phyloP scores from a whole-genome alignment of 164 flowering plant species.

The Vitis rotundifolia region DNA sequence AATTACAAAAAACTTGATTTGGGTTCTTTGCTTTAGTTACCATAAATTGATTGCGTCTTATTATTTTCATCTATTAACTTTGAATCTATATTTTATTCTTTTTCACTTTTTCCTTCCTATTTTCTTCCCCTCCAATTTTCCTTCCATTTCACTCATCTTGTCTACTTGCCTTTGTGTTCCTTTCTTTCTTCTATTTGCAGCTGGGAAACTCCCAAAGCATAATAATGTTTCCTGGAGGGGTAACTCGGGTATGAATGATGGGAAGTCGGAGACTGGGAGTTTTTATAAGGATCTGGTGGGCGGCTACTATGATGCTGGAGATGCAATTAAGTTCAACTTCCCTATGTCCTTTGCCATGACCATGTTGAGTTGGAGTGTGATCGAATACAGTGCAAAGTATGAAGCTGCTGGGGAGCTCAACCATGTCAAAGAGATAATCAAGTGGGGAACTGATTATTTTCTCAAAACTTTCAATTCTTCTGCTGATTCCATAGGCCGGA shows the following conservation, averaged over 20 bases:
- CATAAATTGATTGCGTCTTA: no score
- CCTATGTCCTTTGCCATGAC: slow-evolving; percentile 89
- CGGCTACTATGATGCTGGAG: slow-evolving; percentile 96
- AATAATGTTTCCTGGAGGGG: slow-evolving; percentile 91
- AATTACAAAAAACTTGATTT: no score
- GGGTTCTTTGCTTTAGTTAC: no score
- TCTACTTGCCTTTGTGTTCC: not conserved
- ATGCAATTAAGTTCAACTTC: slow-evolving; percentile 91
- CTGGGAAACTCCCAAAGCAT: slow-evolving; percentile 86
- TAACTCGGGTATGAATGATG: slow-evolving; percentile 75
- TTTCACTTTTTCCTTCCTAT: not conserved
- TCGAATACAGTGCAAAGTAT: slow-evolving; percentile 86
- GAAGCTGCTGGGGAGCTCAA: slow-evolving; percentile 89
- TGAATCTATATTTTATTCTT: not conserved
- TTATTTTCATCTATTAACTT: no score
- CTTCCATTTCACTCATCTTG: not conserved
- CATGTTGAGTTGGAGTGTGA: slow-evolving; percentile 95
- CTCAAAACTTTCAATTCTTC: slow-evolving; percentile 87
- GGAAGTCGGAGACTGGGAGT: slow-evolving; percentile 39
- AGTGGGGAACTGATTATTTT: slow-evolving; percentile 93
- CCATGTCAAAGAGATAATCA: slow-evolving; percentile 83
- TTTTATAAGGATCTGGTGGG: slow-evolving; percentile 69
- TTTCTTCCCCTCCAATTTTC: not conserved
- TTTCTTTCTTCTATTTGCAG: slow-evolving; percentile 34
- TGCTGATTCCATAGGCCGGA: slow-evolving; percentile 60